These are phyloP conservation scores for Tylopilus rubrobrunneus DNA, from an alignment of 768 basidiomycete genomes.

Conservation along the genomic window DNA sequence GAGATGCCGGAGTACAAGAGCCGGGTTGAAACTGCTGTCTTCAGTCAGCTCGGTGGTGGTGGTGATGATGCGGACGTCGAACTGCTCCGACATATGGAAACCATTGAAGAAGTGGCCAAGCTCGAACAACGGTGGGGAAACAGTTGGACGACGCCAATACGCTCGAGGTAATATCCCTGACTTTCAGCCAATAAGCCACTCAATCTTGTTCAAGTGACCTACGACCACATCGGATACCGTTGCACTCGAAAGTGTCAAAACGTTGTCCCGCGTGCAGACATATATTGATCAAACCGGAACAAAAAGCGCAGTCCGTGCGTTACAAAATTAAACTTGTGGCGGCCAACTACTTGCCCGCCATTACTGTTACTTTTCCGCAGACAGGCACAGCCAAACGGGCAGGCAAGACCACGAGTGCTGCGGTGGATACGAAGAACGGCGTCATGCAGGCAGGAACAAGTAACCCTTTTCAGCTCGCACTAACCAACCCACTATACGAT, in stretches of 20 bases:
- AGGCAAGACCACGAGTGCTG: constrained; percentile 34
- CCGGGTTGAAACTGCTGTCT: constrained; percentile 59
- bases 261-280: constrained; percentile 93
- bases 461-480: constrained; percentile 84
- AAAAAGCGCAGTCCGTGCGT: constrained; percentile 89
- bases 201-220: constrained; percentile 54
- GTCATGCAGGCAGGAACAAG: constrained; percentile 69
- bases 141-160: constrained; percentile 71
- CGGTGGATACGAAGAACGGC: constrained; percentile 35
- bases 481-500: constrained; percentile 95
- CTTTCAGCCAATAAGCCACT: background rate
- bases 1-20: constrained; percentile 77
- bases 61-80: constrained; percentile 71
- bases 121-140: constrained; percentile 78
- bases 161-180: constrained; percentile 46
- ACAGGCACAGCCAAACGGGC: constrained; percentile 36
- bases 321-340: constrained; percentile 99
- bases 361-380: constrained; percentile 68
- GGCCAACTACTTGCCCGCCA: constrained; percentile 87
- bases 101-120: constrained; percentile 57
- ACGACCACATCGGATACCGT: constrained; percentile 83
- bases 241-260: constrained; percentile 93
- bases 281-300: constrained; percentile 97
- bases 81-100: constrained; percentile 61
- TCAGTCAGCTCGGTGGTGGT: constrained; percentile 50